Evolutionary conservation across 2,329 filamentous ascomycete species (phyloP).

Genomic region (Cytospora piceicola): DNA sequence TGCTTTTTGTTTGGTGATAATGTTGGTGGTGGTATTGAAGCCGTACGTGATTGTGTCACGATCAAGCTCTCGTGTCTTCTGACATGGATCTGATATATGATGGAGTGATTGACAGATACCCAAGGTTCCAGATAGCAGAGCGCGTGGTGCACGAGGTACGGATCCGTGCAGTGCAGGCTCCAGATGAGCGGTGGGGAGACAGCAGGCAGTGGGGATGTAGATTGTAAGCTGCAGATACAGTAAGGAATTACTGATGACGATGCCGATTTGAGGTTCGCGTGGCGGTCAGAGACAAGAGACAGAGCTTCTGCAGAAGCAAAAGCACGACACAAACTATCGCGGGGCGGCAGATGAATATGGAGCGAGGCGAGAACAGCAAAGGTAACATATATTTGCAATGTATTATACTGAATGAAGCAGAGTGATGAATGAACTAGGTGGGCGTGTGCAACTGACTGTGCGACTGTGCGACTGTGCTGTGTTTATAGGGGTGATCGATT

Average conservation of each 20-base stretch:
- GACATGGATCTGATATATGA: neutral
- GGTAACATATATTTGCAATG: neutral
- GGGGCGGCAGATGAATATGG: neutral
- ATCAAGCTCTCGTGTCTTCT: neutral
- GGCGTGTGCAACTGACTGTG: neutral
- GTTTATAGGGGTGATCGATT: neutral
- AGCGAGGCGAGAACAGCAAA: constrained; percentile 9
- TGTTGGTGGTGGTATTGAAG: neutral
- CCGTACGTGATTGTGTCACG: neutral
- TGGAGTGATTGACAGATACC: neutral
- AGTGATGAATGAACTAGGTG: neutral
- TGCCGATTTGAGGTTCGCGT: neutral
- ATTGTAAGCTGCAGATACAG: neutral
- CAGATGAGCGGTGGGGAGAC: constrained; percentile 1
- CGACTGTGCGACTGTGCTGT: neutral
- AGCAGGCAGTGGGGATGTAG: neutral
- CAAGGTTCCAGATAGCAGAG: neutral
- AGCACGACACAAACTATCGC: neutral
- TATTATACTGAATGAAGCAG: neutral
- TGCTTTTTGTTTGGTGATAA: neutral
- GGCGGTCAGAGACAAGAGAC: neutral
- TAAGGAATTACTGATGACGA: neutral
- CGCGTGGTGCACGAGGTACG: neutral
- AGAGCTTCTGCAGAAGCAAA: neutral
- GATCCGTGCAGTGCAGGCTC: neutral